A percentile compares a stretch with the other conserved stretches of the same genome.
These are phyloP conservation scores for Nicotiana benthamiana DNA, from an alignment of 257 asterid genomes.

Conservation along the genomic window DNA sequence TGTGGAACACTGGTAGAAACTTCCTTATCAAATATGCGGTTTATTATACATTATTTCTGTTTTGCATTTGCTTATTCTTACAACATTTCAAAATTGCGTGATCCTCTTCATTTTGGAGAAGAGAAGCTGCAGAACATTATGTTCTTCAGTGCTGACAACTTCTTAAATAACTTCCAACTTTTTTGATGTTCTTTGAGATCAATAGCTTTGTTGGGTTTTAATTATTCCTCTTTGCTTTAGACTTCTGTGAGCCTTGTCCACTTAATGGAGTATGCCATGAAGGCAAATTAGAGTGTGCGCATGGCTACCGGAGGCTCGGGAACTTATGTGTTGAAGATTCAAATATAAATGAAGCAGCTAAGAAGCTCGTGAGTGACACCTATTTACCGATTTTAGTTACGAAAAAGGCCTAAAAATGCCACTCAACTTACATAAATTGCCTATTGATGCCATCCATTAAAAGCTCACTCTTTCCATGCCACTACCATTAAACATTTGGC, in stretches of 20 bases:
- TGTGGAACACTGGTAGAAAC: background rate
- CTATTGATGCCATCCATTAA: no score
- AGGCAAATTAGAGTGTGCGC: slow-evolving; percentile 65
- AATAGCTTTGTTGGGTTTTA: slow-evolving; percentile 8
- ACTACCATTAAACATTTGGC: no score
- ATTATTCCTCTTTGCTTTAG: slow-evolving; percentile 31
- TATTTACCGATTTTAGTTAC: background rate
- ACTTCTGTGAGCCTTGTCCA: slow-evolving; percentile 77
- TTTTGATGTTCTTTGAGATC: background rate
- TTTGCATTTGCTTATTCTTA: background rate
- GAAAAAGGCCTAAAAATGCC: no score
- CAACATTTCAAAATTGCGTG: background rate
- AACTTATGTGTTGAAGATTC: slow-evolving; percentile 68
- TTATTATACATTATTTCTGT: background rate
- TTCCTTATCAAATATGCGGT: background rate
- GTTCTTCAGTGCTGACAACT: background rate
- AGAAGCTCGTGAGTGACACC: slow-evolving; percentile 42
- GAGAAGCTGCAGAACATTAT: background rate
- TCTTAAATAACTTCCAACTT: background rate
- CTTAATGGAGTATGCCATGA: slow-evolving; percentile 61
- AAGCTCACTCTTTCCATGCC: no score
- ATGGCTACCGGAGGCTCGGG: slow-evolving; percentile 58
- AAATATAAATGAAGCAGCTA: slow-evolving; percentile 50
- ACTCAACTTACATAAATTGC: no score
- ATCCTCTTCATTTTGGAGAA: background rate